Percentiles rank a stretch among this genome's conserved stretches.
Conservation (phyloP, 2,329 filamentous ascomycete species). For the Arthroderma sp. region DNA sequence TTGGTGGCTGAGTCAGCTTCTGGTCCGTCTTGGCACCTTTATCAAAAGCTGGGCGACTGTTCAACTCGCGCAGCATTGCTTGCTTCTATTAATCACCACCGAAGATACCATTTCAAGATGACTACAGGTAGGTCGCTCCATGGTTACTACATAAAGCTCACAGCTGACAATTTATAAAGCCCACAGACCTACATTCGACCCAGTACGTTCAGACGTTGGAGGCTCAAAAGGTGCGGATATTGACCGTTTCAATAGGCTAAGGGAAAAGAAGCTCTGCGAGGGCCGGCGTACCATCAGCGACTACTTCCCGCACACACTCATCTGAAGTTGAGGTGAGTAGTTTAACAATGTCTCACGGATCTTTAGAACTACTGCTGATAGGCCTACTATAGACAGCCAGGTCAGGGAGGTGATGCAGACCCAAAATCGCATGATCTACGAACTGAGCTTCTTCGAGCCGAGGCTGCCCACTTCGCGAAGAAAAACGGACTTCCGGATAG, state of each 20-base stretch:
- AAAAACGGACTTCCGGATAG: constrained; percentile 39
- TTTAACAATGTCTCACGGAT: background rate
- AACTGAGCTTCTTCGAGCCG: constrained; percentile 77
- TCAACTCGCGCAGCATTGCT: background rate
- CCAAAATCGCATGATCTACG: constrained; percentile 61
- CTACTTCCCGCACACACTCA: constrained; percentile 86
- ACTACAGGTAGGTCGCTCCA: constrained; percentile 26
- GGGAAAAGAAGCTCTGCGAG: constrained; percentile 88
- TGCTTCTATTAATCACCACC: background rate
- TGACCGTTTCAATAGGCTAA: constrained; percentile 47
- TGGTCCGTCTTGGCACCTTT: too few relatives aligned
- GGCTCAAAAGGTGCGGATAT: background rate
- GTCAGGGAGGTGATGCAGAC: constrained; percentile 76
- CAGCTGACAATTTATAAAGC: constrained; percentile 33
- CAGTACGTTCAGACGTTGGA: constrained; percentile 39
- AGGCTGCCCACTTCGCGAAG: constrained; percentile 78
- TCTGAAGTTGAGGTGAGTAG: constrained; percentile 64
- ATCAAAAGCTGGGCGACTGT: too few relatives aligned
- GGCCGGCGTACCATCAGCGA: constrained; percentile 90
- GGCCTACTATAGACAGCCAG: constrained; percentile 48
- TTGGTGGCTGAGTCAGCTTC: too few relatives aligned
- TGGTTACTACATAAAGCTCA: background rate
- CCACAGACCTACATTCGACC: constrained; percentile 88
- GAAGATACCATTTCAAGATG: constrained; percentile 15
- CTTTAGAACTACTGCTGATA: background rate